phyloP scores from a whole-genome alignment of 2,329 filamentous ascomycete species.

The Aspergillus sp. region DNA sequence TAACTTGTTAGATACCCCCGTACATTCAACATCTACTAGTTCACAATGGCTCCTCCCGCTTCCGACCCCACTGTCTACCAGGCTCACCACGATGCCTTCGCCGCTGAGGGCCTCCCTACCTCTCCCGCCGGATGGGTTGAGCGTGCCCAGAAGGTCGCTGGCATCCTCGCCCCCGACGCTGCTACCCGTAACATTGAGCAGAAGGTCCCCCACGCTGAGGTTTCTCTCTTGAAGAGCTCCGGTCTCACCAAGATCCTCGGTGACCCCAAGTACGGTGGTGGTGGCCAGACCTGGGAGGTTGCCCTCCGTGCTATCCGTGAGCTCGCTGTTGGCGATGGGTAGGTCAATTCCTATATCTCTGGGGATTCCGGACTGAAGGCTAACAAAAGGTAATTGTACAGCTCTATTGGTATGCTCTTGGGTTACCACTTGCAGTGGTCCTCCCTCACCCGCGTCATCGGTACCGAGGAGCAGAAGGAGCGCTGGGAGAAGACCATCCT shows the following conservation, averaged over 20 bases:
- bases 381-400: slow-evolving; percentile 10
- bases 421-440: slow-evolving; percentile 62
- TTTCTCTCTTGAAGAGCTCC: slow-evolving; percentile 47
- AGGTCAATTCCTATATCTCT: not conserved
- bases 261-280: slow-evolving; percentile 46
- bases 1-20: not conserved
- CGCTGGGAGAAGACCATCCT: slow-evolving; percentile 52
- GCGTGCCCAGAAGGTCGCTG: slow-evolving; percentile 44
- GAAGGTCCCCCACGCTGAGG: slow-evolving; percentile 46
- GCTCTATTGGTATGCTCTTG: slow-evolving; percentile 58
- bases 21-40: not conserved
- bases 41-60: not conserved
- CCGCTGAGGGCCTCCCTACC: slow-evolving; percentile 26
- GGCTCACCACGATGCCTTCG: slow-evolving; percentile 33
- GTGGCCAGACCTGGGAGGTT: slow-evolving; percentile 48
- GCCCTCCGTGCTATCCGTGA: slow-evolving; percentile 56
- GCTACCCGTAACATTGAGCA: slow-evolving; percentile 45
- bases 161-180: slow-evolving; percentile 44
- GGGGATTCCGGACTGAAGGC: not conserved
- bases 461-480: slow-evolving; percentile 54
- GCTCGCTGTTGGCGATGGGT: slow-evolving; percentile 59
- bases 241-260: slow-evolving; percentile 48
- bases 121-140: slow-evolving; percentile 42
- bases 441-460: slow-evolving; percentile 54
- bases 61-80: slow-evolving; percentile 38